Base-by-base conservation (phyloP, 2,329 filamentous ascomycete species). In the Aspergillus carbonarius region DNA sequence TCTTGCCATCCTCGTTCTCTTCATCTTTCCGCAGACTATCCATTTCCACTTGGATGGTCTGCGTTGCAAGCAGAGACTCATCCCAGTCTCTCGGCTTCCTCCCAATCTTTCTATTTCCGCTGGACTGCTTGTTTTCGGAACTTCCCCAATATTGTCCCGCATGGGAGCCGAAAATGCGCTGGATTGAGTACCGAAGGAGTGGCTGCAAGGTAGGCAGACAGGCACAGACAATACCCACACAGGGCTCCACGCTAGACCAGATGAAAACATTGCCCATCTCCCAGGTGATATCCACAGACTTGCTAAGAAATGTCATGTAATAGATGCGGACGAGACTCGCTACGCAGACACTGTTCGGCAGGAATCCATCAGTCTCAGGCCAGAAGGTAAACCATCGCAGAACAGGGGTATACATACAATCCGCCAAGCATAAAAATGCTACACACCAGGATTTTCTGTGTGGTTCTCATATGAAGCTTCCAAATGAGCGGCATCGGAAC, bases 241-340 rank as follows among this genome's bases (percentile, higher is more conserved):
- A 64, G 15, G 64, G 63, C 34, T 66, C 64, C 23, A 68, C 65
- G 37, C 54, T 66, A 37, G 64, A 63, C 63, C 64, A 65, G 52
- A 66, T 65, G 32, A 64, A 60, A 1, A 55, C 66, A 42, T 64
- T 54, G 4, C 62, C 64, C n/a, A 63, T 63, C 1, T 60, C 51
- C 62, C 63, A 65, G 13, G 64, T 65, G 37, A 65, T 59, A 39
- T 65, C 62, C 32, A 58, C 23, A 7, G 59, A 60, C 1, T 17
- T 10, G 13, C 49, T 63, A n/a, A 66, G 50, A 15, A 55, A 46
- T 0, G 62, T 62, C 18, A 66, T 61, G 32, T 53, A 58, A 35
- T 56, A 61, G 34, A 63, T 65, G 9, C 62, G 59, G 13, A 65
- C 50, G 20, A 65, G 47, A 13, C 53, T 64, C 0, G 61, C 65